Evolutionary conservation across 164 flowering plant genomes (phyloP).

Genomic region (Amborella trichopoda): DNA sequence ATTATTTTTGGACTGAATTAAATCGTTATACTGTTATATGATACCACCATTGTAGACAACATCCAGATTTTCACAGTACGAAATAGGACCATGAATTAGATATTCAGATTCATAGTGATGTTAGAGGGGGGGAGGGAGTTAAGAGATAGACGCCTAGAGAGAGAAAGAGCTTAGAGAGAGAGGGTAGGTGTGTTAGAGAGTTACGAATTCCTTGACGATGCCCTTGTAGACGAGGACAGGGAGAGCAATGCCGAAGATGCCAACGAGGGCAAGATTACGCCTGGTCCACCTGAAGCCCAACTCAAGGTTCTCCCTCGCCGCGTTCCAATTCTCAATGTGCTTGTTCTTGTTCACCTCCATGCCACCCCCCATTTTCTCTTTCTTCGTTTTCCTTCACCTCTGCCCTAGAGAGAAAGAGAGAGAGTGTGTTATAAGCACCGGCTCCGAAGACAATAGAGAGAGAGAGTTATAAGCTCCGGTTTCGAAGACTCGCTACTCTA

Average conservation of each 20-base stretch:
- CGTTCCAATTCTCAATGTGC: slow-evolving; percentile 68
- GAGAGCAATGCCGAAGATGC: slow-evolving; percentile 77
- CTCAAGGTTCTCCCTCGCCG: slow-evolving; percentile 74
- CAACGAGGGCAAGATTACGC: slow-evolving; percentile 63
- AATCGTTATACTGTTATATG: no score
- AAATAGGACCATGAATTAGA: no score
- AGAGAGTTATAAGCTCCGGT: no score
- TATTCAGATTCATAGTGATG: no score
- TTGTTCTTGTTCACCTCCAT: slow-evolving; percentile 78
- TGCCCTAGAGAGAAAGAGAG: no score
- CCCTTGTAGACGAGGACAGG: slow-evolving; percentile 78
- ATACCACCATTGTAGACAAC: no score
- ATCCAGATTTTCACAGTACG: no score
- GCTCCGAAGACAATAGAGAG: no score
- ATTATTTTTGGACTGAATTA: no score
- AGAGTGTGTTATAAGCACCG: no score
- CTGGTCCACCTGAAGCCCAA: slow-evolving; percentile 82
- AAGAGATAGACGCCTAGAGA: background rate
- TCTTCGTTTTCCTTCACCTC: slow-evolving; percentile 1
- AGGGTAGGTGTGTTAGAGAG: background rate
- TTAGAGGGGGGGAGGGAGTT: no score
- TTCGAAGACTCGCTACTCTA: no score
- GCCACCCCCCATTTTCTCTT: slow-evolving; percentile 66
- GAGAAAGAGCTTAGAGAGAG: background rate
- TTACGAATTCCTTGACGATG: slow-evolving; percentile 78